These are phyloP conservation scores for Ustilago nuda DNA, from an alignment of 1,284 basidiomycete species.

Conservation along the genomic window DNA sequence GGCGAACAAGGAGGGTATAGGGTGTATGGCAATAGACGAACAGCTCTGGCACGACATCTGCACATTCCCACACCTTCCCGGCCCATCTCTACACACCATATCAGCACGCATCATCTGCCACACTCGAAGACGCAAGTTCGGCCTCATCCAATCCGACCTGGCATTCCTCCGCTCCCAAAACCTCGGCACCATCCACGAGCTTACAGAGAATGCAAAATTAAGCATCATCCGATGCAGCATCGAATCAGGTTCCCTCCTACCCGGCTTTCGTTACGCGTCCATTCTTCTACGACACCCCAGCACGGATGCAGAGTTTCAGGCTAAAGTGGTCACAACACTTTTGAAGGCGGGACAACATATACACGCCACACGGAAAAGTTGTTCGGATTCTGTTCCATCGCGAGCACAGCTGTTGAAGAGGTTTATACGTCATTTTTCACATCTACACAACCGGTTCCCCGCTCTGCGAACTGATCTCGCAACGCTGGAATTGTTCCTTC, in stretches of 20 bases:
- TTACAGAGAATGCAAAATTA: conserved; percentile 23
- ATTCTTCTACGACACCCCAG: background rate
- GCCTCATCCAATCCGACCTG: conserved; percentile 35
- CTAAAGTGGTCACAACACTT: conserved; percentile 22
- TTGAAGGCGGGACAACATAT: conserved; percentile 27
- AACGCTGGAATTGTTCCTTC: conserved; percentile 24
- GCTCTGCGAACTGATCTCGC: conserved; percentile 11
- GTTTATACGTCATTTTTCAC: conserved; percentile 29
- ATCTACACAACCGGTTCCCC: conserved; percentile 14
- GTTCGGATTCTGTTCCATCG: conserved; percentile 12
- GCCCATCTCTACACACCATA: conserved; percentile 29
- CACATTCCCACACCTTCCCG: conserved; percentile 12
- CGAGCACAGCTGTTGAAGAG: conserved; percentile 32
- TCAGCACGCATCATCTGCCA: conserved; percentile 44
- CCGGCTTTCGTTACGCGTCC: conserved; percentile 17
- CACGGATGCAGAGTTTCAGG: background rate
- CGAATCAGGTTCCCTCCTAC: conserved; percentile 21
- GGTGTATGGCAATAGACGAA: conserved; percentile 16
- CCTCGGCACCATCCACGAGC: conserved; percentile 15
- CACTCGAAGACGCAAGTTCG: conserved; percentile 21
- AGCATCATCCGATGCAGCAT: conserved; percentile 28
- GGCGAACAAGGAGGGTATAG: background rate
- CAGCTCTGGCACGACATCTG: conserved; percentile 43
- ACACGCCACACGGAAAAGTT: background rate
- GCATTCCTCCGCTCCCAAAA: conserved; percentile 11